Evolutionary conservation across 106 monocot species (phyloP).

Genomic region (Hemerocallis citrina): DNA sequence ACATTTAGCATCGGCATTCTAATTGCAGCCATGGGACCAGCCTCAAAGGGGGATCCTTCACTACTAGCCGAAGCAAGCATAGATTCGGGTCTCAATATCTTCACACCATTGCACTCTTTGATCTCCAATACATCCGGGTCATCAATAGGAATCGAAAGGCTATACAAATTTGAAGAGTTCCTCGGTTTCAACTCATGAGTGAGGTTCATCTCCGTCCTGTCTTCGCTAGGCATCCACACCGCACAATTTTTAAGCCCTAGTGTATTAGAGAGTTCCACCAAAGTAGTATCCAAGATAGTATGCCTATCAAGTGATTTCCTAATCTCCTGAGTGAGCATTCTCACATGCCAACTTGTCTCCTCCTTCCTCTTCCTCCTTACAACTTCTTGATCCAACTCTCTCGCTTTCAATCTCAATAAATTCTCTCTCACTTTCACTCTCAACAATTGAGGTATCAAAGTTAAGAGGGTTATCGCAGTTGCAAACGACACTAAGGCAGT

Average conservation of each 20-base stretch:
- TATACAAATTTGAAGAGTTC: constrained; percentile 4
- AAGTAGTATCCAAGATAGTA: constrained; percentile 60
- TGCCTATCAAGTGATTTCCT: constrained; percentile 60
- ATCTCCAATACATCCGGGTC: constrained; percentile 43
- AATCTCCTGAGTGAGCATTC: constrained; percentile 74
- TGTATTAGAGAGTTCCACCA: constrained; percentile 60
- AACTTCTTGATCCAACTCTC: constrained; percentile 52
- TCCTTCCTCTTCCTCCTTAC: constrained; percentile 59
- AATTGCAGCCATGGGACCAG: constrained; percentile 51
- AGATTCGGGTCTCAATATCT: constrained; percentile 25
- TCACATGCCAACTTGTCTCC: constrained; percentile 62
- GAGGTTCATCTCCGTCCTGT: constrained; percentile 29
- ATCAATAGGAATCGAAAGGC: constrained; percentile 18
- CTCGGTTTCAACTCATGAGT: constrained; percentile 36
- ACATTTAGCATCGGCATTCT: constrained; percentile 68
- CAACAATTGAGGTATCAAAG: constrained; percentile 69
- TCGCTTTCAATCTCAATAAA: constrained; percentile 49
- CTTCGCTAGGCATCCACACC: constrained; percentile 66
- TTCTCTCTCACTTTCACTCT: constrained; percentile 62
- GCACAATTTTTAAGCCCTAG: constrained; percentile 61
- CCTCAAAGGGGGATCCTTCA: constrained; percentile 15
- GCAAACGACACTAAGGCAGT: constrained; percentile 74
- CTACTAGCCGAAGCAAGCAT: constrained; percentile 37
- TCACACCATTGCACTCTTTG: constrained; percentile 21
- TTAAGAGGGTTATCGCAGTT: constrained; percentile 61